Evolutionary conservation across 1,139 yeast species (phyloP), one percentile per base, ranked within the genome.

Genomic region (Protomyces lactucae-debilis): DNA sequence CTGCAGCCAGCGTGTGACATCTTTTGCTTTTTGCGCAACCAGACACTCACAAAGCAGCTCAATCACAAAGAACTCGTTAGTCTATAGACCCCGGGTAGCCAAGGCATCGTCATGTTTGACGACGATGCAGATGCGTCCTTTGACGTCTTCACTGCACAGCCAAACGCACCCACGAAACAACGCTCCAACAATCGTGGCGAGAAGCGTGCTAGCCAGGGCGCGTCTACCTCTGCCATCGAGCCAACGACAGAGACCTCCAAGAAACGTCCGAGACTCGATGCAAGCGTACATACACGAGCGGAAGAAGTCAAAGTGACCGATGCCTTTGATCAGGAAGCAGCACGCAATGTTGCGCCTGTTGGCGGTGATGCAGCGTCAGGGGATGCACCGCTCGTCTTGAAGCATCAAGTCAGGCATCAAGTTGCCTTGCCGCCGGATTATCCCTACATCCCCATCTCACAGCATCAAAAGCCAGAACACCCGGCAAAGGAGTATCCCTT

Each of bases 341-440:
- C 92, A 1, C 80, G 96, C 73, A 95, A 89, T 74, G 95, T 90
- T 35, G 85, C 84, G 12, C 91, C 88, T 0, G 86, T 95, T 0
- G 82, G 83, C 32, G 96, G 96, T 1, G 79, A 90, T 12, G 69
- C 65, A 45, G 64, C 56, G 14, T 54, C 55, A 14, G 43, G 65
- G 6, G 65, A 73, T 83, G 73, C 78, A 78, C 14, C 74, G 45
- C 79, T 64, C 3, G 64, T 55, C 18, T 37, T 64, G 55, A 60
- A 61, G 21, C 66, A 45, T 72, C 78, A 91, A 75, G 97, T 93
- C 64, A 86, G 98, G 75, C 99, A 93, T 77, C 98, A 93, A 76
- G 99, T 93, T 14, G 98, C 98, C 1, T 81, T 93, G 43, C 99
- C 99, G 0, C 95, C 96, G 3, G 87, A 87, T 67, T 93, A 85